Base-by-base conservation (phyloP, 1,284 basidiomycete species). In the Mycena sp. region DNA sequence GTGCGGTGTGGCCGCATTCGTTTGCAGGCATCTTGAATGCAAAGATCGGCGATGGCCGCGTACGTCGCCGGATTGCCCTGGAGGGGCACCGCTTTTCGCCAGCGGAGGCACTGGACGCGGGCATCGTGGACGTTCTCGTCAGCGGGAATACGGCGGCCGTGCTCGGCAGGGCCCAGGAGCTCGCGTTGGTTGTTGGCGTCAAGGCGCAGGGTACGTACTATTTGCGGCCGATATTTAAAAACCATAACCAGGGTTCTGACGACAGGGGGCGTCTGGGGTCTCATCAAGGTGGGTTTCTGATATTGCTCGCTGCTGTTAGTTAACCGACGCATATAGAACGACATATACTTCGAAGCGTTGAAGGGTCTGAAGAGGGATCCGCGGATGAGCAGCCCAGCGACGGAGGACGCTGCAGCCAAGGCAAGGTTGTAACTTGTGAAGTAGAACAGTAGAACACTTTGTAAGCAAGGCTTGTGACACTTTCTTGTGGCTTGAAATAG, bases 61-160 rank as follows among this genome's bases (percentile, higher is more conserved):
- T 90, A 4, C 85, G 90, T 21, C 87, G 94, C 38, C 90, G 92
- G 72, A 88, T 95, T 30, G 87, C 91, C 12, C 82, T 97, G 5
- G 93, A 95, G 71, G 96, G 93, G 1, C 86, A 94, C 70, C 85
- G 93, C 41, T 96, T 95, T 77, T 88, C 89, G 1, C 89, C 94
- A 6, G 68, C 78, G 14, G 94, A 97, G 74, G 90, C 93, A 1
- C 78, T 89, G 5, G 75, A 83, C 11, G 81, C 81, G 17, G 90
- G 92, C 5, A 76, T 98, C 11, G 78, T 98, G 23, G 95, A 98
- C 73, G 81, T 85, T 64, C 73, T 92, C 48, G 92, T 87, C 25
- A 80, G 79, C 55, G 86, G 81, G 7, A 78, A 79, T 40, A 87
- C 88, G 0, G 81, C 85, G 46, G 83, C 80, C 46, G 83, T 96